phyloP scores from a whole-genome alignment of 23 red algal species.

The Gracilaria gracilis region DNA sequence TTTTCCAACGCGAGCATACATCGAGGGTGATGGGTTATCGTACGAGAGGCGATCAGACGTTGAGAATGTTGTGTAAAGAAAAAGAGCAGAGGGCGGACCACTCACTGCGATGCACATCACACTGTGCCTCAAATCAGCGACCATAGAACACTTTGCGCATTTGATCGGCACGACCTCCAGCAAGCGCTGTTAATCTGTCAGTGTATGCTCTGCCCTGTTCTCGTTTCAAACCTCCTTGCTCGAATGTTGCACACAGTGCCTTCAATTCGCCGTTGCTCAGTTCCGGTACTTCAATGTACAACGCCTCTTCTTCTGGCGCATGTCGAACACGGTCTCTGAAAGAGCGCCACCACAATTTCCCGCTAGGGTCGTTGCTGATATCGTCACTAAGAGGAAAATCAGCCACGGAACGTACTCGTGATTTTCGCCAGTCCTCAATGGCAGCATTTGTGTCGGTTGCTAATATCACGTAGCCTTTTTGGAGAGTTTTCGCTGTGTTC shows the following conservation, averaged over 20 bases:
- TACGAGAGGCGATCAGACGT: constrained; percentile 48
- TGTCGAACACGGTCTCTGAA: constrained; percentile 42
- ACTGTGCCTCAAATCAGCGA: constrained; percentile 8
- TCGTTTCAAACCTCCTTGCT: constrained; percentile 29
- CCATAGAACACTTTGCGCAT: constrained; percentile 48
- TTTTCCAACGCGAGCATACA: constrained; percentile 60
- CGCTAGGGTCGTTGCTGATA: constrained; percentile 28
- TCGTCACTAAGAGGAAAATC: constrained; percentile 64
- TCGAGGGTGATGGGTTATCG: constrained; percentile 65
- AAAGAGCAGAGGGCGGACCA: not conserved
- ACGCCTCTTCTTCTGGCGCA: not conserved
- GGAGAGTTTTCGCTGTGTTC: constrained; percentile 33
- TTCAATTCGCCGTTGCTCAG: constrained; percentile 43
- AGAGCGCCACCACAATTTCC: constrained; percentile 27
- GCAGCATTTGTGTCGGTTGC: constrained; percentile 30
- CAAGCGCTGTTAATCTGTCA: constrained; percentile 37
- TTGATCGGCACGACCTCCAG: constrained; percentile 59
- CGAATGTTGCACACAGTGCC: constrained; percentile 65
- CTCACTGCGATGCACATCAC: not conserved
- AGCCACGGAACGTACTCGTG: constrained; percentile 16
- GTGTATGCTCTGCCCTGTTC: constrained; percentile 11
- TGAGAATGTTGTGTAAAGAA: constrained; percentile 29
- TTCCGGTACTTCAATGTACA: constrained; percentile 51
- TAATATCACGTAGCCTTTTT: constrained; percentile 57
- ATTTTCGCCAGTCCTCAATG: constrained; percentile 43